Conservation (phyloP, 345 rosid species). For the Rhizophora apiculata region DNA sequence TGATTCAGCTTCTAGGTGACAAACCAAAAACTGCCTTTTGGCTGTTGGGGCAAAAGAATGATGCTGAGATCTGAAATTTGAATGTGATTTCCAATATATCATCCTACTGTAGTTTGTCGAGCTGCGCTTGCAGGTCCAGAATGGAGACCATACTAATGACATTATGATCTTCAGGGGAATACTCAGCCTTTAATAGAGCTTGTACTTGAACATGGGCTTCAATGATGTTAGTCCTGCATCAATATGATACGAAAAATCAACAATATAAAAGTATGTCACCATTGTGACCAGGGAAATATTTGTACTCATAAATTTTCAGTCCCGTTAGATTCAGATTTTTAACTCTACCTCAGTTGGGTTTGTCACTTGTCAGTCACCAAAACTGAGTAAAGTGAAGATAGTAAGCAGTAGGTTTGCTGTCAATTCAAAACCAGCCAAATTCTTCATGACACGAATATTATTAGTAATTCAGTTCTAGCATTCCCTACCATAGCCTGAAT, state of each 20-base stretch:
- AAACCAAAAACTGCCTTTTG: background rate
- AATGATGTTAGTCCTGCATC: constrained; percentile 82
- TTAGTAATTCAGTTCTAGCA: too few species aligned
- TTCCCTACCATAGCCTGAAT: too few species aligned
- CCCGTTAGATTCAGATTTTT: too few species aligned
- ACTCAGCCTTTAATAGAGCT: constrained; percentile 65
- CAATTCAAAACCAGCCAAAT: too few species aligned
- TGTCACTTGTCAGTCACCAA: too few species aligned
- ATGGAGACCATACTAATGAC: constrained; percentile 60
- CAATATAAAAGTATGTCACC: background rate
- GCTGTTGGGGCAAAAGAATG: background rate
- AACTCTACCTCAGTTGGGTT: too few species aligned
- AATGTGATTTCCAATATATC: background rate
- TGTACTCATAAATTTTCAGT: background rate
- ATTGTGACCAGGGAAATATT: background rate
- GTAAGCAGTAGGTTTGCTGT: too few species aligned
- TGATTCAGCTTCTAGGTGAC: too few species aligned
- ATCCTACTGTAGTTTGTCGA: constrained; percentile 56
- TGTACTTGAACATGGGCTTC: constrained; percentile 91
- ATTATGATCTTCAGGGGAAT: constrained; percentile 67
- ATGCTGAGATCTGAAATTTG: background rate
- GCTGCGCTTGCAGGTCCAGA: constrained; percentile 66
- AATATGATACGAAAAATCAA: background rate
- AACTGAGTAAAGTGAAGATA: too few species aligned
- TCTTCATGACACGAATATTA: too few species aligned